phyloP scores from a whole-genome alignment of 176 grass and related monocot species.

The Tuctoria greenei region DNA sequence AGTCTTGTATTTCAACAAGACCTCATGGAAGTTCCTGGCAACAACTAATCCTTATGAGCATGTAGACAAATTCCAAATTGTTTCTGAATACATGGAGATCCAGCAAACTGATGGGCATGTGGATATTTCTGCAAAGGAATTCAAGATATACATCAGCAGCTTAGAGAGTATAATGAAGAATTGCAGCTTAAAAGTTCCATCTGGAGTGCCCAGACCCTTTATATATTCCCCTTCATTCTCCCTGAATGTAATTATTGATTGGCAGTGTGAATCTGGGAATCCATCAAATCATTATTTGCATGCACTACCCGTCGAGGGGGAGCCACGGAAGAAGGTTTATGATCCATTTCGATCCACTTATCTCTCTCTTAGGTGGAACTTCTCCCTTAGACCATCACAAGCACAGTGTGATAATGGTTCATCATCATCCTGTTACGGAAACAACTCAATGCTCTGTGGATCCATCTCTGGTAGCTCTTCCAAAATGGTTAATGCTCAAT shows the following conservation, averaged over 20 bases:
- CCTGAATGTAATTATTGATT: constrained; percentile 88
- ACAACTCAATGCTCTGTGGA: constrained; percentile 46
- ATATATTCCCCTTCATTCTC: constrained; percentile 85
- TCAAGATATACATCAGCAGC: constrained; percentile 94
- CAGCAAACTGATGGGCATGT: constrained; percentile 94
- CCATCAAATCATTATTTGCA: constrained; percentile 97
- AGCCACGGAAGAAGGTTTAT: constrained; percentile 81
- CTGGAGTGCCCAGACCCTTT: constrained; percentile 65
- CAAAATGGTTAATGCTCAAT: constrained; percentile 57
- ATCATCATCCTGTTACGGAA: constrained; percentile 55
- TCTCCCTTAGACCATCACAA: constrained; percentile 77
- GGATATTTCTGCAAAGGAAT: constrained; percentile 84
- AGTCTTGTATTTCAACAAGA: constrained; percentile 78
- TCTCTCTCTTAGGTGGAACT: constrained; percentile 97
- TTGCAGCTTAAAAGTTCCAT: constrained; percentile 75
- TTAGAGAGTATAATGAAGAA: constrained; percentile 91
- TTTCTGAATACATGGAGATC: constrained; percentile 93
- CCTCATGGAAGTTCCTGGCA: constrained; percentile 84
- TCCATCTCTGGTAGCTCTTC: constrained; percentile 48
- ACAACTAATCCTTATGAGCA: constrained; percentile 96
- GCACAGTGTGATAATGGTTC: constrained; percentile 48
- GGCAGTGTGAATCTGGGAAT: constrained; percentile 94
- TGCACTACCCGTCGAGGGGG: constrained; percentile 80
- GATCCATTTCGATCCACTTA: constrained; percentile 98
- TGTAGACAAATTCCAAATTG: constrained; percentile 87